Conservation (phyloP, 2,329 filamentous ascomycete species). For the Neonectria magnoliae region DNA sequence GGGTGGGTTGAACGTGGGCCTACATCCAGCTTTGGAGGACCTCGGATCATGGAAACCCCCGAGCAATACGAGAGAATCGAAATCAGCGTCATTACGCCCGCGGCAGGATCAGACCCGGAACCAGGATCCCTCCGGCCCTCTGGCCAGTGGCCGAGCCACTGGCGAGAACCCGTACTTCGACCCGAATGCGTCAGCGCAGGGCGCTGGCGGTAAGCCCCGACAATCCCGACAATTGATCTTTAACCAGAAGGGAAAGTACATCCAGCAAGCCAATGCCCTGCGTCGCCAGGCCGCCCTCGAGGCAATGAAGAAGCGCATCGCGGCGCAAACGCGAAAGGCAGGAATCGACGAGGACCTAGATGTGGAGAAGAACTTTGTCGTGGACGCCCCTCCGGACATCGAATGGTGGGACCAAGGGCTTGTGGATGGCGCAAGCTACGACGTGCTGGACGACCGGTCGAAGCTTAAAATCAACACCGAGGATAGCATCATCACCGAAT, state of each 20-base stretch:
- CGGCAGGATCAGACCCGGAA: conserved; percentile 29
- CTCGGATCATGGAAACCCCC: conserved; percentile 59
- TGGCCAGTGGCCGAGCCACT: conserved; percentile 11
- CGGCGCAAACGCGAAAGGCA: conserved; percentile 85
- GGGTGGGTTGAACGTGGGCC: conserved; percentile 77
- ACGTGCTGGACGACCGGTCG: conserved; percentile 70
- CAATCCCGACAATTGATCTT: conserved; percentile 83
- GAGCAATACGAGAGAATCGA: conserved; percentile 49
- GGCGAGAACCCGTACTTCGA: conserved; percentile 83
- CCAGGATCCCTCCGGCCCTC: conserved; percentile 32
- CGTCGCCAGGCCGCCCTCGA: conserved; percentile 89
- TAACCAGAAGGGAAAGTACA: conserved; percentile 97
- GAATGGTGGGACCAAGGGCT: conserved; percentile 99
- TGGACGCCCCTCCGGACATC: conserved; percentile 84
- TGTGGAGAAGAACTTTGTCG: conserved; percentile 87
- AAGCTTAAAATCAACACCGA: conserved; percentile 78
- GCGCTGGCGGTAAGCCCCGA: conserved; percentile 66
- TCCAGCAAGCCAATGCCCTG: conserved; percentile 89
- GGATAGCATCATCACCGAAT: conserved; percentile 90
- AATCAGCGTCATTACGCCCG: conserved; percentile 28
- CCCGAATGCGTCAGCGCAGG: conserved; percentile 70
- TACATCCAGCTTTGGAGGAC: conserved; percentile 79
- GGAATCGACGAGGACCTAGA: conserved; percentile 92
- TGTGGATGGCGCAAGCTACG: conserved; percentile 79
- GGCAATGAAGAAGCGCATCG: conserved; percentile 93